Base-by-base conservation (phyloP, 1,284 basidiomycete species). In the Vanrija sp. region DNA sequence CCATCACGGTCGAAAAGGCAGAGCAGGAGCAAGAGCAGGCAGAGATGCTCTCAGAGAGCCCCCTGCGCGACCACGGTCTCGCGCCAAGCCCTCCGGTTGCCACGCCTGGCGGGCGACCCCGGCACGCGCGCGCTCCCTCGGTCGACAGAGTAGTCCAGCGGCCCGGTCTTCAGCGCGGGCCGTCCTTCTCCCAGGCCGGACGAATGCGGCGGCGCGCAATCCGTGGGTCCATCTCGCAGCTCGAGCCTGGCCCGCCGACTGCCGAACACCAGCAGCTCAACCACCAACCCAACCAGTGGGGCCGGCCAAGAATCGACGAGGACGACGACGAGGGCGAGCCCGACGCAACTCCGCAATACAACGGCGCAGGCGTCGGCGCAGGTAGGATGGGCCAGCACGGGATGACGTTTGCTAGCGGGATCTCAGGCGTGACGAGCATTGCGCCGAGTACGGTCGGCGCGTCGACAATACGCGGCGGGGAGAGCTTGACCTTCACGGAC, bases 261-360 rank as follows among this genome's bases (percentile, higher is more conserved):
- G 8, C 36, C 20, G 20, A 16, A 12, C 5, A 4, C 24, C 22
- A n/a, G 16, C 31, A 25, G 19, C 12, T 22, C 36, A 19, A 20
- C 19, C 41, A 20, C 41, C 31, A 20, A 47, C 56, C 8, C 41
- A 54, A 37, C 38, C 57, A 58, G 5, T 62, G 60, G 62, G 61
- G 60, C 18, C 48, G 57, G 38, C 60, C 59, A 2, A 42, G 59
- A 3, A 58, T 64, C 10, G 63, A 64, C 25, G 67, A 68, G 44
- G 69, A 67, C 43, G 68, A 68, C 27, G 68, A 68, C 9, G 65
- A 65, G 6, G 63, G 62, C 18, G 23, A 8, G 5, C 8, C 16
- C 43, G 38, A 39, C 19, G 4, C 16, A 14, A n/a, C 37, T 15
- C 31, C 9, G 9, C 31, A 31, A 14, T 35, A 15, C 31, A 31